Evolutionary conservation across 2,329 filamentous ascomycete genomes (phyloP), one percentile per base, ranked within the genome.

Genomic region (Aspergillus brasiliensis): DNA sequence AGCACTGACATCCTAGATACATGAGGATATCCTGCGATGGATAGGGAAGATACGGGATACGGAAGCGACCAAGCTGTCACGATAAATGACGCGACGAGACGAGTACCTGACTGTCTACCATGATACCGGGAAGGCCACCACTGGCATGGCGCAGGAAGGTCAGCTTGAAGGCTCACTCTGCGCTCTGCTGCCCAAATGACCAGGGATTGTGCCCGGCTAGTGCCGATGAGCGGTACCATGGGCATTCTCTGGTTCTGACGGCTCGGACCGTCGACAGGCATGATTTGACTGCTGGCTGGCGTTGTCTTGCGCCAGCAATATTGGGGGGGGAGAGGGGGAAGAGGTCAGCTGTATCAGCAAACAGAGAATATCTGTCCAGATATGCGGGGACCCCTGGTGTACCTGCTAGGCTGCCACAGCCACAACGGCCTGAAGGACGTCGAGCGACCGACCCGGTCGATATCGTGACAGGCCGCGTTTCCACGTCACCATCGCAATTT

Each of bases 171-270:
- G 62, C 60, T 62, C 59, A 59, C 57, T 61, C 60, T 67, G 61
- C 28, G 56, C 48, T 65, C 71, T 62, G 69, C 68, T 71, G 71
- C 71, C 72, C 66, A 69, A 71, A 62, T 62, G 64, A 69, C 64
- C 60, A 60, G 67, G 67, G 67, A 40, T 55, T 53, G 40, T 63
- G 46, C 40, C 57, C 47, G 62, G 62, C 58, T 61, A 60, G 52
- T 61, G 58, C 62, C 62, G 66, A 64, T 62, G 60, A 55, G 46
- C 37, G 46, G 47, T 67, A 56, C 58, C 51, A 62, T 65, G 57
- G 56, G 27, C 28, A 57, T 60, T 60, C 58, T 58, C 56, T 62
- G 65, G 66, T 60, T 63, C 62, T 69, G 65, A 62, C 69, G 70
- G 67, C 61, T 72, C 69, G 69, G 70, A 69, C 69, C 67, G 69